Conservation (phyloP, 2,329 filamentous ascomycete genomes). For the Aspergillus caelatus region DNA sequence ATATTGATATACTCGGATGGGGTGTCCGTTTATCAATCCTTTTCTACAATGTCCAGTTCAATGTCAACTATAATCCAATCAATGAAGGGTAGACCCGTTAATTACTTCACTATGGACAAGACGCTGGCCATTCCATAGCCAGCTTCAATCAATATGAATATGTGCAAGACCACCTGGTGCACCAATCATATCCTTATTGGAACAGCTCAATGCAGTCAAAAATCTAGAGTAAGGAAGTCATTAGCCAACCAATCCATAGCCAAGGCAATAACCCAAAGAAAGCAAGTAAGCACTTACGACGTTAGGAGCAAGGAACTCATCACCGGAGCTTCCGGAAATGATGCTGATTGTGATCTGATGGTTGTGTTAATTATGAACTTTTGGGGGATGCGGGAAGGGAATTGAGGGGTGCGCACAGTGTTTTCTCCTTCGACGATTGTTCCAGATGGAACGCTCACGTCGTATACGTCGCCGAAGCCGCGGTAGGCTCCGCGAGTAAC, state of each 20-base stretch:
- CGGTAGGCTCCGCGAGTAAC: conserved; percentile 68
- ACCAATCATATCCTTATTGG: conserved; percentile 18
- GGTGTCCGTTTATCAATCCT: no score
- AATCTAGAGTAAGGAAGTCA: conserved; percentile 18
- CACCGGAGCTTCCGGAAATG: conserved; percentile 61
- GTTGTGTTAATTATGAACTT: neutral
- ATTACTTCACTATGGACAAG: neutral
- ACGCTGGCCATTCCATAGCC: neutral
- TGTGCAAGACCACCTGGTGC: neutral
- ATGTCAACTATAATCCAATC: neutral
- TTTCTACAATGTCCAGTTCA: no score
- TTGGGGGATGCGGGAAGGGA: no score
- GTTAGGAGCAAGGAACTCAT: conserved; percentile 61
- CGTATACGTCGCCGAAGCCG: conserved; percentile 66
- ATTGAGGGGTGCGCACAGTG: conserved; percentile 41
- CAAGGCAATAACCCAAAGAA: neutral
- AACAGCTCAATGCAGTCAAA: conserved; percentile 37
- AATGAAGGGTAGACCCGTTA: neutral
- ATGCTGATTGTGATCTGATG: conserved; percentile 57
- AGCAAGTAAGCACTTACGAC: conserved; percentile 31
- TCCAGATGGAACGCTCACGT: conserved; percentile 62
- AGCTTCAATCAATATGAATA: neutral
- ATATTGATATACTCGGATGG: no score
- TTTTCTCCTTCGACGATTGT: conserved; percentile 63
- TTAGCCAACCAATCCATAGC: neutral